Evolutionary conservation across 345 rosid genomes (phyloP).

Genomic region (Draba incana): DNA sequence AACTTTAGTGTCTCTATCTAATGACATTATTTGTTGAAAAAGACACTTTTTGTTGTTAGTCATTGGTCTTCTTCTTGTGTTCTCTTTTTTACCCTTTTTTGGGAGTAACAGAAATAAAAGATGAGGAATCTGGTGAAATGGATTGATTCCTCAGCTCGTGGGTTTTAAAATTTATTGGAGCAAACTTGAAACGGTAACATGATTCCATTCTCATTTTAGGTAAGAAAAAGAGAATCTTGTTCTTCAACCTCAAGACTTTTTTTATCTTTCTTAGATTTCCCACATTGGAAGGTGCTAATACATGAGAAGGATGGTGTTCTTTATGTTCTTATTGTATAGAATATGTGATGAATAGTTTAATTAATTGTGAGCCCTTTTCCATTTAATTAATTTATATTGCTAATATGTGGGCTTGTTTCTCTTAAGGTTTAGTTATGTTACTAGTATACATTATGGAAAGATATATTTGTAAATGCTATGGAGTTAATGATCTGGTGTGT

Average conservation of each 20-base stretch:
- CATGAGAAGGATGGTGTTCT: constrained; percentile 21
- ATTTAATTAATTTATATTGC: no score
- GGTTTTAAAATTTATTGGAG: constrained; percentile 33
- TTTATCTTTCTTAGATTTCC: constrained; percentile 24
- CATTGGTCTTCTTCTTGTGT: constrained; percentile 15
- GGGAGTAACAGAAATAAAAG: constrained; percentile 18
- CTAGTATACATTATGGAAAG: neutral
- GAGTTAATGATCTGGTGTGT: constrained; percentile 13
- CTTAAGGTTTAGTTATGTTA: no score
- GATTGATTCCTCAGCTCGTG: constrained; percentile 35
- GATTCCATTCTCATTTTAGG: constrained; percentile 35
- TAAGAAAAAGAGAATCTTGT: constrained; percentile 35
- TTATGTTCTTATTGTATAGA: neutral
- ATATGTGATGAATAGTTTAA: neutral
- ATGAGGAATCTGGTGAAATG: constrained; percentile 27
- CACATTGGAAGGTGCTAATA: constrained; percentile 6
- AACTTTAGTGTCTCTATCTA: constrained; percentile 17
- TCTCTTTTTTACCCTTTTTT: constrained; percentile 1
- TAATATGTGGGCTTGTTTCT: neutral
- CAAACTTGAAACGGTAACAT: constrained; percentile 32
- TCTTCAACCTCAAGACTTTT: constrained; percentile 30
- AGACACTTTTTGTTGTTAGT: constrained; percentile 27
- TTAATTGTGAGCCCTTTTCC: no score
- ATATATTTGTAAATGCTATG: constrained; percentile 4
- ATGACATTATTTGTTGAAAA: constrained; percentile 7